Percentiles rank a stretch among this genome's conserved stretches.
Evolutionary conservation across 345 rosid species (phyloP).

Genomic region (Hirschfeldia incana): DNA sequence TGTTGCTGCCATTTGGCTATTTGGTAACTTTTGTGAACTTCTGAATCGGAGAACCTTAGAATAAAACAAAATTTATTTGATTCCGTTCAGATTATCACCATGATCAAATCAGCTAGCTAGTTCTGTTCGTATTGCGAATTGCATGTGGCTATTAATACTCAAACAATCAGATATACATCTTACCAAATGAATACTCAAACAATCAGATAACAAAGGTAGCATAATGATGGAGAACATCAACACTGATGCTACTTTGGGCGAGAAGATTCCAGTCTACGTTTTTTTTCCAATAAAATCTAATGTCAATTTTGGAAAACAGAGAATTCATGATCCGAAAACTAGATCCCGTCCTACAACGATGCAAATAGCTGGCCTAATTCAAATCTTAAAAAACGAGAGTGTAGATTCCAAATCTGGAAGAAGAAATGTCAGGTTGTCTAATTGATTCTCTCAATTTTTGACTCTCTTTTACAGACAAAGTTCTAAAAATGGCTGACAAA

Average conservation of each 20-base stretch:
- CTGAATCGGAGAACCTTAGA: not conserved
- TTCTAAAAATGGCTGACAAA: not conserved
- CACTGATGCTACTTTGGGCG: not conserved
- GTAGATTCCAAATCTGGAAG: constrained; percentile 11
- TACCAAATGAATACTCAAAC: not conserved
- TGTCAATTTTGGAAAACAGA: not conserved
- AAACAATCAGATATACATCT: not conserved
- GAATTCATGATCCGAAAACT: not conserved
- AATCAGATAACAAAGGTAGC: not conserved
- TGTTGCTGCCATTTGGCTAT: not conserved
- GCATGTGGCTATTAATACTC: not conserved
- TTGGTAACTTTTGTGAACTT: not conserved
- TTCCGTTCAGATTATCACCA: not conserved
- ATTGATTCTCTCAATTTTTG: not conserved
- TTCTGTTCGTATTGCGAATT: not conserved
- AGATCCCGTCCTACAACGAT: not conserved
- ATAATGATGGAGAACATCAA: not conserved
- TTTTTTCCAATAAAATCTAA: not conserved
- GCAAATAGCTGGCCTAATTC: not conserved
- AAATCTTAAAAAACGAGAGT: not conserved
- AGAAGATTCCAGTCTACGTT: not conserved
- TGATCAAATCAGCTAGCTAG: not conserved
- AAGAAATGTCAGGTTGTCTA: not conserved
- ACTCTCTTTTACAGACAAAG: not conserved
- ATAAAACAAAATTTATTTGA: not conserved